phyloP scores from a whole-genome alignment of 257 asterid species.

The Echium plantagineum region DNA sequence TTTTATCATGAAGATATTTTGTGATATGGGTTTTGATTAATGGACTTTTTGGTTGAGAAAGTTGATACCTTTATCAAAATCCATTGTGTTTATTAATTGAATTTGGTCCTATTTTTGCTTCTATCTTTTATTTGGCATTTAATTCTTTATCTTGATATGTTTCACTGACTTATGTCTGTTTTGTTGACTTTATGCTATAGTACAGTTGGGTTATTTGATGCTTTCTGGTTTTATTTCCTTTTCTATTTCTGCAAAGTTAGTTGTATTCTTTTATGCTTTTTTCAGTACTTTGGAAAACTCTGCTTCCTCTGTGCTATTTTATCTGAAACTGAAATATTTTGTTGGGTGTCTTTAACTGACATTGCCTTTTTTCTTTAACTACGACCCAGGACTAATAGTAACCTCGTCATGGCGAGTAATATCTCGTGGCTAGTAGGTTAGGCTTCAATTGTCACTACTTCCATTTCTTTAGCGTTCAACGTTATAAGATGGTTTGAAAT shows the following conservation, averaged over 20 bases:
- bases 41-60: background rate
- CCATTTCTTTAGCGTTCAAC: background rate
- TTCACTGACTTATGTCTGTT: background rate
- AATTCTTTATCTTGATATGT: background rate
- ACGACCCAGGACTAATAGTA: too few relatives aligned
- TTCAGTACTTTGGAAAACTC: background rate
- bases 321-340: too few relatives aligned
- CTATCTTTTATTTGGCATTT: background rate
- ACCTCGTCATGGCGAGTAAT: too few relatives aligned
- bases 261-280: background rate
- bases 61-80: background rate
- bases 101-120: background rate
- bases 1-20: background rate
- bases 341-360: background rate
- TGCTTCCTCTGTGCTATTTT: background rate
- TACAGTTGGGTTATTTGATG: background rate
- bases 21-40: background rate
- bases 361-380: background rate
- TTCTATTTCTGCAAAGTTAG: background rate
- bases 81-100: background rate
- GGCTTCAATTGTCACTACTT: background rate
- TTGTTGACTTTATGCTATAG: background rate
- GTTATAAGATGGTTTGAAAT: background rate
- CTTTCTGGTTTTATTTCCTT: background rate
- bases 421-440: too few relatives aligned